Evolutionary conservation across 2,329 filamentous ascomycete genomes (phyloP).

Genomic region (Ophiocordyceps camponoti-floridani): DNA sequence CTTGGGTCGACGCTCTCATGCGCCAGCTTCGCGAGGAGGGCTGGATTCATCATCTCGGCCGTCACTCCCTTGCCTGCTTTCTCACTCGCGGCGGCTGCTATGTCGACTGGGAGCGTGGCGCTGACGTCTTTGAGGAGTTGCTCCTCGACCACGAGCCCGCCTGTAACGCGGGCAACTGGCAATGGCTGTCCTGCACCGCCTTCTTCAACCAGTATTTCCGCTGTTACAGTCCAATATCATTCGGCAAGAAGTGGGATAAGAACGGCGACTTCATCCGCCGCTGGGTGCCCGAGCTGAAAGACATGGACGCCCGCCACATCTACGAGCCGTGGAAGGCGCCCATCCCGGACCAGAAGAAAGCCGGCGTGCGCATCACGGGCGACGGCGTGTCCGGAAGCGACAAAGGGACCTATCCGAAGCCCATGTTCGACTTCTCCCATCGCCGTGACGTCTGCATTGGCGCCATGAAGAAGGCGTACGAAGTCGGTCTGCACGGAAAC

Average conservation of each 20-base stretch:
- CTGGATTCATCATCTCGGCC: constrained; percentile 65
- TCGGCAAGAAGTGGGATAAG: constrained; percentile 61
- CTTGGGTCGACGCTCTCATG: constrained; percentile 70
- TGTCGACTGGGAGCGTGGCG: constrained; percentile 61
- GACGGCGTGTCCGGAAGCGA: constrained; percentile 25
- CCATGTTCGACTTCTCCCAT: constrained; percentile 59
- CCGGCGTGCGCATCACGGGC: constrained; percentile 42
- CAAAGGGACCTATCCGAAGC: constrained; percentile 45
- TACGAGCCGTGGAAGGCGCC: constrained; percentile 68
- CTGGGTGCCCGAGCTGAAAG: constrained; percentile 49
- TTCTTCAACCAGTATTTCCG: constrained; percentile 59
- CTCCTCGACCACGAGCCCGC: constrained; percentile 59
- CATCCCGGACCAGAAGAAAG: constrained; percentile 48
- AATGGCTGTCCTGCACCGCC: constrained; percentile 59
- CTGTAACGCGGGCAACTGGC: constrained; percentile 62
- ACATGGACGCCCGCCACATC: constrained; percentile 49
- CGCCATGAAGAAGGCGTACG: constrained; percentile 54
- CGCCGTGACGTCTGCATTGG: constrained; percentile 43
- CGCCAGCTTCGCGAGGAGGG: constrained; percentile 52
- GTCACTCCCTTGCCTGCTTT: constrained; percentile 66
- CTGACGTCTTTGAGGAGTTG: constrained; percentile 61
- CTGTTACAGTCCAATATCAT: constrained; percentile 52
- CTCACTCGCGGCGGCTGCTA: constrained; percentile 67
- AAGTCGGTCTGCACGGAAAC: constrained; percentile 44
- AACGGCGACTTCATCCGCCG: constrained; percentile 43